Evolutionary conservation across 192 early-diverging fungal genomes (phyloP), one percentile per base, ranked within the genome.

Genomic region (Entomortierella beljakovae): DNA sequence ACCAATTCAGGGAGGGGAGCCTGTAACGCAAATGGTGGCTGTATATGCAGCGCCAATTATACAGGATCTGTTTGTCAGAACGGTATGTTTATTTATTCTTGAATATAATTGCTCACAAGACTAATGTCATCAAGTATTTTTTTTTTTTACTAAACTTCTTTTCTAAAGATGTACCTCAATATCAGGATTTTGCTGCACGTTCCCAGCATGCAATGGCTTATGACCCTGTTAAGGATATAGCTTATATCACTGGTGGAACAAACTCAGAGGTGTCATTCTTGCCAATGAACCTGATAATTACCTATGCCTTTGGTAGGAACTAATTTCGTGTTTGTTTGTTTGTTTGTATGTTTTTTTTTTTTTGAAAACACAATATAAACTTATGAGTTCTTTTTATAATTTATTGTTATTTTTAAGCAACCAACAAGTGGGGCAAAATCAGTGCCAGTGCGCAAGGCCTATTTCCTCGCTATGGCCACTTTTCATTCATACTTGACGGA

Each of bases 171-270:
- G 58, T 71, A n/a, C n/a, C 71, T 26, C 65, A 25, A 3, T 74
- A 43, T 33, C 59, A 68, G n/a, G 61, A 57, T 23, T 81, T 81
- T 34, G 61, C 53, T 3, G 71, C 80, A 28, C 37, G 80, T 4
- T 70, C 71, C 6, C 71, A 74, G 22, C 80, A 81, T 18, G 58
- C 70, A 1, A 74, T 74, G 66, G 80, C 80, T 15, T 81, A 81
- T 33, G 80, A 81, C 34, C 20, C 59, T 20, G 53, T 2, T 38
- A 72, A 74, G 57, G 80, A 81, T 25, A 60, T 75, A 51, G 71
- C 75, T 33, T 69, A 70, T 48, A 68, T 81, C 34, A 74, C 42
- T 16, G 80, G 80, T 46, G 80, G 80, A 43, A 73, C 52, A 7
- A 81, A 43, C 34, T 43, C 23, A 1, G 28, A 56, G 33, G 31